Evolutionary conservation across 169 alveolate species (phyloP).

Genomic region (Cystoisospora suis): DNA sequence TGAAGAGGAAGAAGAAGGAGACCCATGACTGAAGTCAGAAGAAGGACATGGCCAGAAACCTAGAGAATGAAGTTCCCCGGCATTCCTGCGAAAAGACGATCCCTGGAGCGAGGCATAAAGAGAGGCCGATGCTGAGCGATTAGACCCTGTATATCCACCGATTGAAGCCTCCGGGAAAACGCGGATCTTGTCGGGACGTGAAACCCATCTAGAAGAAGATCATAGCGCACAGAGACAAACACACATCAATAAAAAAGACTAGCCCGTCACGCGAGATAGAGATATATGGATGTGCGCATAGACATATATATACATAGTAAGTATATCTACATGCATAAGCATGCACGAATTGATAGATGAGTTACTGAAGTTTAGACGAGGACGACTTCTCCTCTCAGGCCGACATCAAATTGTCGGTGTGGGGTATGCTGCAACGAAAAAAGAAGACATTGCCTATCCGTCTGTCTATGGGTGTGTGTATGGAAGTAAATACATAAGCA

Average conservation of each 20-base stretch:
- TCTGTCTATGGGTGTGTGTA: no score
- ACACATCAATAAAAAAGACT: neutral
- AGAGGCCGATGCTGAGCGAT: neutral
- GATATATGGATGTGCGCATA: neutral
- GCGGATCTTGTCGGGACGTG: neutral
- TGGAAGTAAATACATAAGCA: no score
- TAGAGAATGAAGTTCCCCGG: neutral
- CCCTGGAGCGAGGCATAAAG: neutral
- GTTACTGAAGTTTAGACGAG: no score
- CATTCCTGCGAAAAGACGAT: neutral
- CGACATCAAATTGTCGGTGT: no score
- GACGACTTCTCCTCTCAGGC: no score
- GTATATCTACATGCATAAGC: neutral
- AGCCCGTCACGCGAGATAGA: neutral
- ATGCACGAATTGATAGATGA: neutral
- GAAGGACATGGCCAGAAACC: slow-evolving; percentile 2
- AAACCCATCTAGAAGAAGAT: neutral
- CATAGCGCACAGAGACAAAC: neutral
- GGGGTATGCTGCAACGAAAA: no score
- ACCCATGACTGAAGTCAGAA: no score
- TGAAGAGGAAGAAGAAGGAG: neutral
- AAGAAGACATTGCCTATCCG: no score
- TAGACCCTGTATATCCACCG: neutral
- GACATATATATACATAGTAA: neutral
- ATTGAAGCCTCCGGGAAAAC: slow-evolving; percentile 4